Evolutionary conservation across 495 filamentous ascomycete genomes (phyloP).

Genomic region (Penicillium riverlandense): DNA sequence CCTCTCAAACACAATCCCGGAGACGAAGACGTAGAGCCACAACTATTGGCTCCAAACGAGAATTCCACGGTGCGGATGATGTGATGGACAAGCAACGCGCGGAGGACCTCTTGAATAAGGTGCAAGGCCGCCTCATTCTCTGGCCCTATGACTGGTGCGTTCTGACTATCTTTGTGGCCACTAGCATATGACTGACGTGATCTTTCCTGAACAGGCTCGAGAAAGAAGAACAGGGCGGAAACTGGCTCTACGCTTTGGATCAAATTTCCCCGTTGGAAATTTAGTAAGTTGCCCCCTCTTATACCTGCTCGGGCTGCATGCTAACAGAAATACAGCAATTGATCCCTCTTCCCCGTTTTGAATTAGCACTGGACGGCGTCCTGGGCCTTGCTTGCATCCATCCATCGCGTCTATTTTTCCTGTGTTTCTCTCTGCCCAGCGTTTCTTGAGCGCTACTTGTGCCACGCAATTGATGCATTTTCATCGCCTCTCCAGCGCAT

Average conservation of each 20-base stretch:
- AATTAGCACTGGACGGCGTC: constrained; percentile 13
- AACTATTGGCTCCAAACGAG: constrained; percentile 66
- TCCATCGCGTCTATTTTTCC: background rate
- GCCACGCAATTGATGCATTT: constrained; percentile 7
- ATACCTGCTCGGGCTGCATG: background rate
- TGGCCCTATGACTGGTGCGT: constrained; percentile 89
- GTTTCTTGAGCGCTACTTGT: constrained; percentile 4
- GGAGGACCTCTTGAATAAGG: constrained; percentile 71
- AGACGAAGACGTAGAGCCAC: constrained; percentile 63
- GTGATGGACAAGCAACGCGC: constrained; percentile 64
- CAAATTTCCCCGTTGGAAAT: constrained; percentile 94
- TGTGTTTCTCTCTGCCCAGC: constrained; percentile 1
- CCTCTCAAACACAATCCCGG: constrained; percentile 22
- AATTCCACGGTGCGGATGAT: constrained; percentile 65
- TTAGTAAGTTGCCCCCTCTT: constrained; percentile 60
- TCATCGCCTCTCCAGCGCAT: background rate
- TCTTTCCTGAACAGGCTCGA: constrained; percentile 45
- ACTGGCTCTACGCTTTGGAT: constrained; percentile 96
- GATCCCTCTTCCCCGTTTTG: constrained; percentile 4
- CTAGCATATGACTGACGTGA: background rate
- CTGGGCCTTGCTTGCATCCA: constrained; percentile 1
- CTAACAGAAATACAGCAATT: constrained; percentile 19
- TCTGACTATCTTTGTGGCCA: background rate
- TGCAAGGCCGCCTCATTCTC: constrained; percentile 81
- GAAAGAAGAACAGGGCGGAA: constrained; percentile 83